Conservation (phyloP, 2,329 filamentous ascomycete genomes). For the Coleophoma cylindrospora region DNA sequence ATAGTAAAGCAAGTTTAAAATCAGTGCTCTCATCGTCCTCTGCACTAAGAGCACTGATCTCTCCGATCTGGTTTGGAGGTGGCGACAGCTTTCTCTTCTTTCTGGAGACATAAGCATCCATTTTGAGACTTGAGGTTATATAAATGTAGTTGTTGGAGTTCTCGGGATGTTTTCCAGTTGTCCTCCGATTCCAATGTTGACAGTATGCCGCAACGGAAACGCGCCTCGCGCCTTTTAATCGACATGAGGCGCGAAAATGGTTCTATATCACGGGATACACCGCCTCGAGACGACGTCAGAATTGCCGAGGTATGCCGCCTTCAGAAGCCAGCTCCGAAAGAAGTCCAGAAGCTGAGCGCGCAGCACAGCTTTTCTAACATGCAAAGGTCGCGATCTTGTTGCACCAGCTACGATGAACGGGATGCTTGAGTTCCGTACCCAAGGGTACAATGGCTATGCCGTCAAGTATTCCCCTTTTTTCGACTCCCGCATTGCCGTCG, state of each 20-base stretch:
- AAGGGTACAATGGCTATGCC: constrained; percentile 92
- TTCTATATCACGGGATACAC: background rate
- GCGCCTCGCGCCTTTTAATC: background rate
- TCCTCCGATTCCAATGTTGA: background rate
- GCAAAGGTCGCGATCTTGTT: too few species aligned
- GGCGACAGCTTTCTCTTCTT: constrained; percentile 43
- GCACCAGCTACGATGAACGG: constrained; percentile 1
- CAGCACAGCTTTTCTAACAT: background rate
- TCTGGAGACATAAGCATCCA: constrained; percentile 53
- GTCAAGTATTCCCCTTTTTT: constrained; percentile 99
- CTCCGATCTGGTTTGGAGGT: constrained; percentile 3
- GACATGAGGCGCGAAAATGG: background rate
- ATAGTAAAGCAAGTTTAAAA: constrained; percentile 77
- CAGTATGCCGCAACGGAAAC: background rate
- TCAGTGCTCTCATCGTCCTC: constrained; percentile 74
- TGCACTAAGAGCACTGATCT: constrained; percentile 19
- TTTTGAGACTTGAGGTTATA: constrained; percentile 20
- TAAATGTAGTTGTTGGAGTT: background rate
- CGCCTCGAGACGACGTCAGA: background rate
- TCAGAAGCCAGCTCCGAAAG: constrained; percentile 1
- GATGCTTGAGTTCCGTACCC: constrained; percentile 92
- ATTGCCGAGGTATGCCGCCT: background rate
- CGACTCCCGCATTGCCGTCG: constrained; percentile 88
- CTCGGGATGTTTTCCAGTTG: background rate
- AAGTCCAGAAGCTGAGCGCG: background rate